phyloP scores from a whole-genome alignment of 352 stramenopile genomes.

The Phytophthora parvispora region DNA sequence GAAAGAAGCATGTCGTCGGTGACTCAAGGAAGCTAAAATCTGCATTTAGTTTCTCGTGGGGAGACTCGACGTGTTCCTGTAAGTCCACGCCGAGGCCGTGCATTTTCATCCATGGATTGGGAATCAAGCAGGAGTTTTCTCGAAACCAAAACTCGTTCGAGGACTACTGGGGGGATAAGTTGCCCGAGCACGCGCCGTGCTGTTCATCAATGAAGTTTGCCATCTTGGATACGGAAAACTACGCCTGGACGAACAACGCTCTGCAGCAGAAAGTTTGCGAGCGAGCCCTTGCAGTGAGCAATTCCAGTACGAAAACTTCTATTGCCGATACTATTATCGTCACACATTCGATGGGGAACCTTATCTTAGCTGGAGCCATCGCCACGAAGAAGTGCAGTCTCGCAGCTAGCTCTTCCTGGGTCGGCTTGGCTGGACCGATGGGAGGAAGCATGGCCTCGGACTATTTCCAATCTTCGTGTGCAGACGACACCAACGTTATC shows the following conservation, averaged over 20 bases:
- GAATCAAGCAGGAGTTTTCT: conserved; percentile 16
- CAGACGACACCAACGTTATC: background rate
- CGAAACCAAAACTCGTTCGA: conserved; percentile 19
- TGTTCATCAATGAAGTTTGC: conserved; percentile 18
- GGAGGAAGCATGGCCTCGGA: conserved; percentile 19
- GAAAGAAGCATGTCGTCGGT: background rate
- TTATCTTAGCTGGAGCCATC: conserved; percentile 23
- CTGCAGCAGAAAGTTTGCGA: conserved; percentile 16
- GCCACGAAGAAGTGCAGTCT: conserved; percentile 17
- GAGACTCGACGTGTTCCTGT: conserved; percentile 21
- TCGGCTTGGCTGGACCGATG: conserved; percentile 27
- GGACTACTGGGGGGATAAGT: background rate
- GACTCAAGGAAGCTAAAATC: conserved; percentile 6
- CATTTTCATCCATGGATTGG: conserved; percentile 45
- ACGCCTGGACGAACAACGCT: background rate
- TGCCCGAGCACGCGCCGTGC: conserved; percentile 1
- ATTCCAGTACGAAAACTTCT: background rate
- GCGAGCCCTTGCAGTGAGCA: background rate
- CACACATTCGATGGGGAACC: conserved; percentile 17
- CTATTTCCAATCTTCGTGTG: conserved; percentile 11
- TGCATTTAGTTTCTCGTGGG: conserved; percentile 20
- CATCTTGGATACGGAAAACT: conserved; percentile 10
- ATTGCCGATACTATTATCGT: conserved; percentile 23
- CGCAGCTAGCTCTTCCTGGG: conserved; percentile 27
- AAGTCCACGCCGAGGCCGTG: conserved; percentile 33